These are phyloP conservation scores for Zoysia pacifica DNA, from an alignment of 176 grass and related monocot genomes.

Conservation along the genomic window DNA sequence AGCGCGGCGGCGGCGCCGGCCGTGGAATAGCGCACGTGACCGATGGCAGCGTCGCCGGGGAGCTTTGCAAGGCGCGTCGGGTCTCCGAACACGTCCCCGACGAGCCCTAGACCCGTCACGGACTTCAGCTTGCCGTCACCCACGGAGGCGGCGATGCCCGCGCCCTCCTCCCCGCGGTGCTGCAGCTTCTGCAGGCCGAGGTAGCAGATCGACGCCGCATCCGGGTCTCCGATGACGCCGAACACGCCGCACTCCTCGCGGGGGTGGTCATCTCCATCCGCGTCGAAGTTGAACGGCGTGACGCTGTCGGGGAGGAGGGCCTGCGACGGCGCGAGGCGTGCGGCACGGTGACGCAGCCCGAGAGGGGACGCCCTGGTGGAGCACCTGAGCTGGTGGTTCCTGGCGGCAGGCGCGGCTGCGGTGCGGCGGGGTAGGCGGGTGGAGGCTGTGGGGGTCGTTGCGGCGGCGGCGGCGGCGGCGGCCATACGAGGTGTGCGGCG, in stretches of 20 bases:
- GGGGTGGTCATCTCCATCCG: constrained; percentile 62
- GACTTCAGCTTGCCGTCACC: constrained; percentile 47
- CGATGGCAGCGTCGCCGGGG: constrained; percentile 62
- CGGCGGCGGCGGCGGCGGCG: constrained; percentile 28
- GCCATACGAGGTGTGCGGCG: constrained; percentile 25
- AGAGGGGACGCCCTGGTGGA: background rate
- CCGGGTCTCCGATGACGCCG: constrained; percentile 79
- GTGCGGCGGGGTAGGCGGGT: constrained; percentile 33
- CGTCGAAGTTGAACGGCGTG: constrained; percentile 39
- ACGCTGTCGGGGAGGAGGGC: constrained; percentile 12
- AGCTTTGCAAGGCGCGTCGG: constrained; percentile 52
- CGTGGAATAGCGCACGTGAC: constrained; percentile 87
- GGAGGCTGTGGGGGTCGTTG: constrained; percentile 23
- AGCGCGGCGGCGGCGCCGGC: constrained; percentile 51
- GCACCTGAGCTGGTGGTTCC: background rate
- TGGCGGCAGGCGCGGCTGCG: background rate
- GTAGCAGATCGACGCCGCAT: constrained; percentile 71
- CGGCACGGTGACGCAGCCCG: constrained; percentile 34
- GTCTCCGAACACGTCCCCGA: constrained; percentile 71
- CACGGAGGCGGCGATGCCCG: constrained; percentile 65
- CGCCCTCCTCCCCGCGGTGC: constrained; percentile 90
- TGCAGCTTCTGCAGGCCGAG: constrained; percentile 86
- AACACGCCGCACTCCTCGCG: constrained; percentile 96
- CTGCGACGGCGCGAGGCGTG: background rate
- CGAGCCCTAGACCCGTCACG: constrained; percentile 75